A percentile compares a stretch with the other conserved stretches of the same genome.
phyloP scores from a whole-genome alignment of 164 flowering plant species.

The Umbilicus rupestris region DNA sequence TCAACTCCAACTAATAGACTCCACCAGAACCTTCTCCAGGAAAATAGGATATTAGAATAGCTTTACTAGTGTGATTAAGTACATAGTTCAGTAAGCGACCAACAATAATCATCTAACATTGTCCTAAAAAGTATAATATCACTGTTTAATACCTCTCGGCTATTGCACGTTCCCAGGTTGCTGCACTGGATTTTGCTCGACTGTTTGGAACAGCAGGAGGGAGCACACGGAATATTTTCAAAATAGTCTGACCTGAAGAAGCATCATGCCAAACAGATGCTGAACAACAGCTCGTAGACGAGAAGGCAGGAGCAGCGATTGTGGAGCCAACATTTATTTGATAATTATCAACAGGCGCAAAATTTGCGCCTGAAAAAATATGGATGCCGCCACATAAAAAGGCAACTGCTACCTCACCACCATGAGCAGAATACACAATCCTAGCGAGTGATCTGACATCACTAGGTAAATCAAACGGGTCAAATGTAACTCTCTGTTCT shows the following conservation, averaged over 20 bases:
- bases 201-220: constrained; percentile 72
- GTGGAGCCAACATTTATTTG: constrained; percentile 84
- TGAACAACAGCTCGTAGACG: constrained; percentile 94
- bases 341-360: constrained; percentile 75
- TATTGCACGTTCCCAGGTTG: constrained; percentile 95
- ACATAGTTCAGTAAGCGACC: not conserved
- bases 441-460: constrained; percentile 88
- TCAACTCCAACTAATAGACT: constrained; percentile 97
- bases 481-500: constrained; percentile 56
- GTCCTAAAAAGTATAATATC: not conserved
- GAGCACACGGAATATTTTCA: constrained; percentile 90
- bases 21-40: constrained; percentile 91
- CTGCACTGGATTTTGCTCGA: constrained; percentile 62
- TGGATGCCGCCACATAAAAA: constrained; percentile 89
- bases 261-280: constrained; percentile 95
- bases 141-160: constrained; percentile 78
- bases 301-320: constrained; percentile 96
- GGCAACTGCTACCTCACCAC: constrained; percentile 96
- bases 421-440: constrained; percentile 90
- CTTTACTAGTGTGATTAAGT: not conserved
- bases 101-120: not conserved
- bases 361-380: constrained; percentile 85
- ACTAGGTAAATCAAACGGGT: constrained; percentile 92
- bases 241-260: constrained; percentile 55
- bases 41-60: constrained; percentile 8